Conservation (phyloP, 106 monocot genomes). For the Acorus gramineus region DNA sequence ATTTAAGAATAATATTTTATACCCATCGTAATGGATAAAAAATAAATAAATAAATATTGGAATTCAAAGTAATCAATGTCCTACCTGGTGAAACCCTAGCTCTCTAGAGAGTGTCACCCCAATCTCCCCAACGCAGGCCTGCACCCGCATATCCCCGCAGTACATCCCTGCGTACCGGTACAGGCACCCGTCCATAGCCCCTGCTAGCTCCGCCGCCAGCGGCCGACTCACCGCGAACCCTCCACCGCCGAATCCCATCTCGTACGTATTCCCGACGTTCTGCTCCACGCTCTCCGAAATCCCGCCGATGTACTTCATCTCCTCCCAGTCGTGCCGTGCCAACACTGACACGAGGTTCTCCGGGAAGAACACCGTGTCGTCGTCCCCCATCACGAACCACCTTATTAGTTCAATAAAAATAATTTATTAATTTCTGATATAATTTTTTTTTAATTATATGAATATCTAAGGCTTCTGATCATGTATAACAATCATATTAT, state of each 20-base stretch:
- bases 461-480: too few relatives aligned
- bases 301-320: constrained; percentile 12
- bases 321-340: background rate
- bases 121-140: constrained; percentile 9
- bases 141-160: background rate
- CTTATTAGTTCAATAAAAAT: background rate
- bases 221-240: constrained; percentile 8
- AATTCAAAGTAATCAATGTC: too few relatives aligned
- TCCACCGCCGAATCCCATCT: constrained; percentile 4
- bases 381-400: constrained; percentile 18
- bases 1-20: too few relatives aligned
- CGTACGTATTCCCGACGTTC: background rate
- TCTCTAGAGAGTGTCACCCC: constrained; percentile 6
- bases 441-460: too few relatives aligned
- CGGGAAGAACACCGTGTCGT: constrained; percentile 14
- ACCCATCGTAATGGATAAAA: too few relatives aligned
- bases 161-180: background rate
- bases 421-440: too few relatives aligned
- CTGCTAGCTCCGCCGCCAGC: background rate
- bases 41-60: too few relatives aligned
- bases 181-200: constrained; percentile 4
- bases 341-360: constrained; percentile 12
- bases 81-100: constrained; percentile 10
- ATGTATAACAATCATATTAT: too few relatives aligned
- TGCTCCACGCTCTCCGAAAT: constrained; percentile 6